Base-by-base conservation (phyloP, 345 rosid species). In the Turritis glabra region DNA sequence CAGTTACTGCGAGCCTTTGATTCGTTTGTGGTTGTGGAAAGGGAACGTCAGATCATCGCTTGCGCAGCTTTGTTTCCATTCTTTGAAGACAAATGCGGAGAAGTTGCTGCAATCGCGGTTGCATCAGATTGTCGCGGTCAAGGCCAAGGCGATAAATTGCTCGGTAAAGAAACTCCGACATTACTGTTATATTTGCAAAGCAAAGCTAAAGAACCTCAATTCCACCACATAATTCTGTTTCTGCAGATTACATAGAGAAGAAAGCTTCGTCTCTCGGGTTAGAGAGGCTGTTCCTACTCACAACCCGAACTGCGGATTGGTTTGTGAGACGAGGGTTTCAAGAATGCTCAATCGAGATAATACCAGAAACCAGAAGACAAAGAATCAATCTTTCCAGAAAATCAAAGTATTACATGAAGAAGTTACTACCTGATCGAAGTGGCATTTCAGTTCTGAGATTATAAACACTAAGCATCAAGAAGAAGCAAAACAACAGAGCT, bases 281-380 rank as follows among this genome's bases (percentile, higher is more conserved):
- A 84, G 86, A 87, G 44, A 86, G 53, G 77, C 86, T 92, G 48
- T 92, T 92, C 76, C 86, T 92, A 38, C 84, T 95, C 19, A 95
- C 98, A 33, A 92, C 99, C 1, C 91, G 97, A 1, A 87, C 97
- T 22, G 92, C 91, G 3, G 97, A 95, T 48, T 91, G 95, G 97
- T 91, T 43, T 41, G 87, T 79, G n/a, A 81, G 96, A 66, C 94
- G 97, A 0, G 98, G 90, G 43, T 91, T 89, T 81, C 76, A 79
- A 7, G 92, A 91, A 78, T 86, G 97, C 46, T 82, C 90, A 21
- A 86, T 94, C 37, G 85, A 91, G 38, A 65, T 69, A 80, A 80
- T 95, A 79, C 97, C 96, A 0, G 87, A 40, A 17, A 40, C 46
- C 17, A 40, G 46, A 37, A 11, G 40, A 37, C 40, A 37, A 82